A percentile compares a stretch with the other conserved stretches of the same genome.
Evolutionary conservation across 805 yeast species (phyloP).

Genomic region (Limtongozyma cylindracea): DNA sequence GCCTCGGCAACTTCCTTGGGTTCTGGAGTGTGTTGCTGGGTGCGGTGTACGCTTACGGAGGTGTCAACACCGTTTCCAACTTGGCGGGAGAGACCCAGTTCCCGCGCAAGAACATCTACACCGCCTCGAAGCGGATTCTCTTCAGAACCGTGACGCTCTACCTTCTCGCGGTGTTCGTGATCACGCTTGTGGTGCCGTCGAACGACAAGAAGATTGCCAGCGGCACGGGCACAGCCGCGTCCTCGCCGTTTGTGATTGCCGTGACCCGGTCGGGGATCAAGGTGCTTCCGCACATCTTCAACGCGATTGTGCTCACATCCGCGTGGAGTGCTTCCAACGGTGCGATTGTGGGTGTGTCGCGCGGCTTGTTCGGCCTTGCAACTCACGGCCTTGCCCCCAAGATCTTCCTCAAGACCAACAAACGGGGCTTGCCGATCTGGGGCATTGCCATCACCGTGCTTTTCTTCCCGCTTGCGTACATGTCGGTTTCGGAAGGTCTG

Average conservation of each 20-base stretch:
- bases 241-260: constrained; percentile 16
- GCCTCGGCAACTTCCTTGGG: constrained; percentile 5
- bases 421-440: constrained; percentile 8
- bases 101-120: constrained; percentile 9
- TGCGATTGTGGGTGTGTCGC: constrained; percentile 45
- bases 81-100: constrained; percentile 9
- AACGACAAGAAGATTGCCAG: constrained; percentile 6
- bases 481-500: constrained; percentile 6
- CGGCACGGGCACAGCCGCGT: constrained; percentile 7
- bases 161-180: constrained; percentile 7
- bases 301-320: constrained; percentile 13
- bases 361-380: constrained; percentile 24
- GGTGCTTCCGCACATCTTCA: constrained; percentile 11
- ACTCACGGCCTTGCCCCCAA: constrained; percentile 29
- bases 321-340: constrained; percentile 14
- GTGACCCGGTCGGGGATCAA: constrained; percentile 9
- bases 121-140: constrained; percentile 8
- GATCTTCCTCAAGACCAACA: constrained; percentile 8
- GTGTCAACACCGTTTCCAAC: constrained; percentile 6
- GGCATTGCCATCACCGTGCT: constrained; percentile 5
- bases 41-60: constrained; percentile 13
- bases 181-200: constrained; percentile 10
- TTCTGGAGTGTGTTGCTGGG: constrained; percentile 10
- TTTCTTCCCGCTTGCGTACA: constrained; percentile 12
- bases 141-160: constrained; percentile 8